Evolutionary conservation across 2,329 filamentous ascomycete genomes (phyloP).

Genomic region (Dothistroma pini): DNA sequence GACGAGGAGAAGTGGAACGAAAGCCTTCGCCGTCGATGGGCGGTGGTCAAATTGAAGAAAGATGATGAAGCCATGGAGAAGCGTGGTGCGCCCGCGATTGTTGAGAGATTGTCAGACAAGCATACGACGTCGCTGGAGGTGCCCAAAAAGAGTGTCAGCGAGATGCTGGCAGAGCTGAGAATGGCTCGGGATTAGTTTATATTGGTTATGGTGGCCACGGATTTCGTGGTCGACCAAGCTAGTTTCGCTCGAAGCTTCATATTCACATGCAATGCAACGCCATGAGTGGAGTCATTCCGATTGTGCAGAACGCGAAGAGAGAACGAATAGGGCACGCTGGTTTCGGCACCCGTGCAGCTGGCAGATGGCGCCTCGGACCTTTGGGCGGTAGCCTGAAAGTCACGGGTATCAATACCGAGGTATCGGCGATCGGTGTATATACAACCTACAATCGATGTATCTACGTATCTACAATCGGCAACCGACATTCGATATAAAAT

Average conservation of each 20-base stretch:
- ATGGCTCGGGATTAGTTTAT: conserved; percentile 7
- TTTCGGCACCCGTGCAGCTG: too few species aligned
- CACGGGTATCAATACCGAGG: too few species aligned
- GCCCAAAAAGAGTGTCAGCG: conserved; percentile 28
- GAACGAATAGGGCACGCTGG: too few species aligned
- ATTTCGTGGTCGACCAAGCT: neutral
- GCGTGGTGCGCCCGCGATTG: conserved; percentile 19
- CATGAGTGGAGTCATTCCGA: neutral
- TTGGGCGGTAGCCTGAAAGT: too few species aligned
- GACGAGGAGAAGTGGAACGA: conserved; percentile 23
- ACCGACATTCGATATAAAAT: too few species aligned
- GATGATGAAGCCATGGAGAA: conserved; percentile 1
- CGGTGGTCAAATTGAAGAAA: conserved; percentile 11
- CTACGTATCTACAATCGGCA: too few species aligned
- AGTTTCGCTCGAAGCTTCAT: neutral
- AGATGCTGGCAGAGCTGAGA: conserved; percentile 29
- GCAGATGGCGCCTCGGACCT: neutral
- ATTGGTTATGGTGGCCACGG: neutral
- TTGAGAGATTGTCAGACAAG: conserved; percentile 19
- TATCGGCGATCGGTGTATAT: too few species aligned
- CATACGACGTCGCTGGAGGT: conserved; percentile 1
- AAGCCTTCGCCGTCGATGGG: conserved; percentile 26
- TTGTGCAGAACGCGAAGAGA: neutral
- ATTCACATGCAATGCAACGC: neutral
- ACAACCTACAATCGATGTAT: too few species aligned